Base-by-base conservation (phyloP, 1,139 yeast species). In the Blastobotrys niveus region DNA sequence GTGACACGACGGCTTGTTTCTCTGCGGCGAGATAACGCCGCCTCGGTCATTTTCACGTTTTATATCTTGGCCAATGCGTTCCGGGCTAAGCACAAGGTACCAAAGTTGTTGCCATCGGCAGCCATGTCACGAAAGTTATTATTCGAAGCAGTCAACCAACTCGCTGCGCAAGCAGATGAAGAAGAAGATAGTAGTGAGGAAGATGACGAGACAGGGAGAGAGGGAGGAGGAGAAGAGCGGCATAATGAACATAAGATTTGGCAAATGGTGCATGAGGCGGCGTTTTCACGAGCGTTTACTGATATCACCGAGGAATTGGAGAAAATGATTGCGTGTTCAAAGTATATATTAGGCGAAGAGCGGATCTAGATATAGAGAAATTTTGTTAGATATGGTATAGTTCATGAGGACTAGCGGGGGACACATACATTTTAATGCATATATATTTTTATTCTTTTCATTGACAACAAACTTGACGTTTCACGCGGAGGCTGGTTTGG, bases 201-300 rank as follows among this genome's bases (percentile, higher is more conserved):
- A 27, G 35, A 18, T 3, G 29, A 31, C 14, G 34, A 32, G 21
- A 19, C 12, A 9, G 40, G 25, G 15, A 15, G 3, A 3, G 22
- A 34, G n/a, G 24, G 10, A 3, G 42, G 42, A 14, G 36, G 32
- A n/a, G 48, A 22, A 8, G 10, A 39, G 21, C 10, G 9, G 10
- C 15, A 8, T 30, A 35, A 34, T 29, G 34, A 31, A 12, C 35
- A 30, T 25, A 42, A 40, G n/a, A 37, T 54, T 38, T 73, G 77
- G 78, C 65, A 68, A 6, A 68, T 69, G 43, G 69, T 73, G 20
- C 77, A 73, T 50, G 74, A 73, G 19, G 65, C 72, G 57, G 74
- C 76, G 1, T 72, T 72, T 55, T 66, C 76, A 1, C 63, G 71
- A 42, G 72, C 77, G 0, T 71, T 71, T 49, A 72, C 76, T 1